These are phyloP conservation scores for Zychaea mexicana DNA, from an alignment of 371 early-diverging fungal species.

Conservation along the genomic window DNA sequence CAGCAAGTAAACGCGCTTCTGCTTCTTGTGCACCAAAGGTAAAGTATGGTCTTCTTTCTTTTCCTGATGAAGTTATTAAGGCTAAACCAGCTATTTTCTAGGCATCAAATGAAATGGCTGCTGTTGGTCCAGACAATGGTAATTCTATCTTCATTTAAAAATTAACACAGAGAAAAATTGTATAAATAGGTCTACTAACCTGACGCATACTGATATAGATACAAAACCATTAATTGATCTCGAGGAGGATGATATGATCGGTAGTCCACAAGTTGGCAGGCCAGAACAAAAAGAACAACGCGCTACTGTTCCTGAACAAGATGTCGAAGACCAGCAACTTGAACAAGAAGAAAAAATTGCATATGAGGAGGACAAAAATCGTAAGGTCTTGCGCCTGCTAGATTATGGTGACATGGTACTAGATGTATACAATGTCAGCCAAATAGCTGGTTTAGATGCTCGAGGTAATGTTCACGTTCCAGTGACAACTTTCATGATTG, in stretches of 20 bases:
- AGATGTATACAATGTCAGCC: conserved; percentile 76
- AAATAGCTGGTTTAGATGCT: conserved; percentile 74
- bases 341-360: conserved; percentile 54
- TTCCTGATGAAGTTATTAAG: neutral
- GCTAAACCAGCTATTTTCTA: no score
- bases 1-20: neutral
- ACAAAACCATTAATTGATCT: conserved; percentile 5
- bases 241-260: conserved; percentile 5
- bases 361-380: conserved; percentile 74
- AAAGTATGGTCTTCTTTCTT: neutral
- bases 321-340: conserved; percentile 17
- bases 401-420: conserved; percentile 74
- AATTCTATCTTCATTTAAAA: no score
- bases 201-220: neutral
- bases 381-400: conserved; percentile 70
- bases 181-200: no score
- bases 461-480: conserved; percentile 45
- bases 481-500: no score
- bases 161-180: neutral
- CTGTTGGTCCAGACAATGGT: conserved; percentile 2
- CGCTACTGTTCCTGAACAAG: conserved; percentile 14
- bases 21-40: conserved; percentile 1
- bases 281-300: neutral
- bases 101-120: neutral
- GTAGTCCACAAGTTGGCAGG: neutral